These are phyloP conservation scores for Onygena corvina DNA, from an alignment of 2,329 filamentous ascomycete species.

Conservation along the genomic window DNA sequence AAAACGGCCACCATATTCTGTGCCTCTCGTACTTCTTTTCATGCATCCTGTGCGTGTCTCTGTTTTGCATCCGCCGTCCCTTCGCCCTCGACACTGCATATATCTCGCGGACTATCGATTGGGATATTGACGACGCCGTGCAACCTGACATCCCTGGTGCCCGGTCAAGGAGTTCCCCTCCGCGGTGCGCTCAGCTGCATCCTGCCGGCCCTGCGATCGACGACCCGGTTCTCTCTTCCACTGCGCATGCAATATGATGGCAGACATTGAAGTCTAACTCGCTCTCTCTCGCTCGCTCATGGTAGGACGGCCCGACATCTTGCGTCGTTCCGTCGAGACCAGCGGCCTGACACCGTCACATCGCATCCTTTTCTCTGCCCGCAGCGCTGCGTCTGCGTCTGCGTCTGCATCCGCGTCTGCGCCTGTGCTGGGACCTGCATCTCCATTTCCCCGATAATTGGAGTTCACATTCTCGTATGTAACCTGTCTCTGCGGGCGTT, in stretches of 20 bases:
- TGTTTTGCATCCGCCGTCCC: not conserved
- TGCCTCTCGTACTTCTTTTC: not conserved
- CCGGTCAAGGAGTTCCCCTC: not conserved
- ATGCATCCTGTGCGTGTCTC: not conserved
- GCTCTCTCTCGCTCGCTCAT: too few species aligned
- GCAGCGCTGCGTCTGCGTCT: too few species aligned
- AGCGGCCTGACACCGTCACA: not conserved
- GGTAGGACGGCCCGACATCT: conserved; percentile 6
- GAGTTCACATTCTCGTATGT: conserved; percentile 7
- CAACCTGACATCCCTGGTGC: not conserved
- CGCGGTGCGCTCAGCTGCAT: too few species aligned
- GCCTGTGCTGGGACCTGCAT: not conserved
- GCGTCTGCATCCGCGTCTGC: too few species aligned
- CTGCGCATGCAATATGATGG: not conserved
- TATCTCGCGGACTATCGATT: conserved; percentile 4
- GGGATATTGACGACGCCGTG: conserved; percentile 4
- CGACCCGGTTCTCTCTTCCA: not conserved
- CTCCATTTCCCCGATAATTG: not conserved
- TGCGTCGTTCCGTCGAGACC: not conserved
- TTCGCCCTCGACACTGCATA: not conserved
- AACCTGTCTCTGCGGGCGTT: not conserved
- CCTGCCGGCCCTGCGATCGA: not conserved
- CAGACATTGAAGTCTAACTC: conserved; percentile 1
- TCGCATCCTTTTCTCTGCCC: not conserved
- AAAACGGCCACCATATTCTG: not conserved